Conservation (phyloP, 1,139 yeast species). For the Taphrina sp. region DNA sequence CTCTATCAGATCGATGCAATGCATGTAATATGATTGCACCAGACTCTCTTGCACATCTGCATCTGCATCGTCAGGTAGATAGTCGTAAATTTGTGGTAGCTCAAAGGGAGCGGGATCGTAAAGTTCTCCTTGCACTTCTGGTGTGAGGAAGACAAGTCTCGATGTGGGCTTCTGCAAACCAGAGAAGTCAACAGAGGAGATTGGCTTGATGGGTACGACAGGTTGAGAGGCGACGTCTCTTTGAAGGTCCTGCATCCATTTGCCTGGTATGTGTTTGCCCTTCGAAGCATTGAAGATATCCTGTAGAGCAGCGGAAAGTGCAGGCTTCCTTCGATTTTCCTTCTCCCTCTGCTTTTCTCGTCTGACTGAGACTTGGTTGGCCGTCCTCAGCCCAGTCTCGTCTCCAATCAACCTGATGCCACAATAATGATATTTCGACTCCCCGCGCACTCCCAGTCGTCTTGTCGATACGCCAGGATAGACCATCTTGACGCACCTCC, state of each 20-base stretch:
- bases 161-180: conserved; percentile 21
- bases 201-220: conserved; percentile 12
- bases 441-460: conserved; percentile 84
- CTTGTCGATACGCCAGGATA: conserved; percentile 78
- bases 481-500: conserved; percentile 70
- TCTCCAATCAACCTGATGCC: conserved; percentile 69
- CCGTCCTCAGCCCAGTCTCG: conserved; percentile 37
- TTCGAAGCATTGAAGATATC: conserved; percentile 16
- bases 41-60: conserved; percentile 62
- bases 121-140: conserved; percentile 36
- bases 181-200: conserved; percentile 23
- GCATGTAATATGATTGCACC: conserved; percentile 59
- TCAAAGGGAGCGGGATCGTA: conserved; percentile 26
- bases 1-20: conserved; percentile 63
- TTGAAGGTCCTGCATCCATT: conserved; percentile 15
- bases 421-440: conserved; percentile 86
- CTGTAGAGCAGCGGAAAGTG: conserved; percentile 7
- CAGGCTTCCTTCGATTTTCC: conserved; percentile 12
- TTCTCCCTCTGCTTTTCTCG: conserved; percentile 13
- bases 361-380: conserved; percentile 27
- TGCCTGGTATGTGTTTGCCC: conserved; percentile 15
- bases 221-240: conserved; percentile 2
- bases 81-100: conserved; percentile 37
- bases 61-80: conserved; percentile 50
- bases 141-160: conserved; percentile 22